A percentile compares a stretch with the other conserved stretches of the same genome.
These are phyloP conservation scores for Sanghuangporus sanghuang DNA, from an alignment of 1,284 basidiomycete genomes.

Conservation along the genomic window DNA sequence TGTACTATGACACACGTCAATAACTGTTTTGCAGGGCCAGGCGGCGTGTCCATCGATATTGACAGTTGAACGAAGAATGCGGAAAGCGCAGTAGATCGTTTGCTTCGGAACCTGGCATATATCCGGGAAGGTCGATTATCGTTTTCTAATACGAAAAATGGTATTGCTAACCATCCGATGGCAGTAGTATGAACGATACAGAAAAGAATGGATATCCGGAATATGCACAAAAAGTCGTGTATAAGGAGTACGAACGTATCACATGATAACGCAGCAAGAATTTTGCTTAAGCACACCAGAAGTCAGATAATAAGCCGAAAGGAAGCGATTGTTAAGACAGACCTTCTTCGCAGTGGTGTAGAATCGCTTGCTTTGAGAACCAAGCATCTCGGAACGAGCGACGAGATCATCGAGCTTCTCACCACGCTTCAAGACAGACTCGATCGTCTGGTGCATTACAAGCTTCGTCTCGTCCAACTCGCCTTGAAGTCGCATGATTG, in stretches of 20 bases:
- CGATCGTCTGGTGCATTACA: conserved; percentile 98
- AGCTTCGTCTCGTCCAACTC: conserved; percentile 99
- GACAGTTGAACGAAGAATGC: too few species aligned
- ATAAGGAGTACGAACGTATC: background rate
- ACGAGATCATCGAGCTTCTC: conserved; percentile 98
- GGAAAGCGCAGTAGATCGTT: too few species aligned
- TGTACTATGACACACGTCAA: too few species aligned
- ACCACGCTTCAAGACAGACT: conserved; percentile 92
- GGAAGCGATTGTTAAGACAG: background rate
- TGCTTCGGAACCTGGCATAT: too few species aligned
- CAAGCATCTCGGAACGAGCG: conserved; percentile 89
- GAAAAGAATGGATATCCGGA: background rate
- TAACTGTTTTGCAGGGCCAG: too few species aligned
- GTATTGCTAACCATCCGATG: background rate
- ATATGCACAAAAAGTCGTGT: background rate
- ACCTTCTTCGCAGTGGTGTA: conserved; percentile 94
- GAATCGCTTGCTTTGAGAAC: conserved; percentile 91
- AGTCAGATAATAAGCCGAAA: conserved; percentile 7
- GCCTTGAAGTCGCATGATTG: conserved; percentile 98
- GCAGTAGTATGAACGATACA: background rate
- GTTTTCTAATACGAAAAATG: background rate
- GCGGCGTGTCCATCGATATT: too few species aligned
- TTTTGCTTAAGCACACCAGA: conserved; percentile 48
- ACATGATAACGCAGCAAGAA: conserved; percentile 55
- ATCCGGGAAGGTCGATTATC: too few species aligned